Conservation (phyloP, 2,329 filamentous ascomycete genomes). For the Alternaria rosae region DNA sequence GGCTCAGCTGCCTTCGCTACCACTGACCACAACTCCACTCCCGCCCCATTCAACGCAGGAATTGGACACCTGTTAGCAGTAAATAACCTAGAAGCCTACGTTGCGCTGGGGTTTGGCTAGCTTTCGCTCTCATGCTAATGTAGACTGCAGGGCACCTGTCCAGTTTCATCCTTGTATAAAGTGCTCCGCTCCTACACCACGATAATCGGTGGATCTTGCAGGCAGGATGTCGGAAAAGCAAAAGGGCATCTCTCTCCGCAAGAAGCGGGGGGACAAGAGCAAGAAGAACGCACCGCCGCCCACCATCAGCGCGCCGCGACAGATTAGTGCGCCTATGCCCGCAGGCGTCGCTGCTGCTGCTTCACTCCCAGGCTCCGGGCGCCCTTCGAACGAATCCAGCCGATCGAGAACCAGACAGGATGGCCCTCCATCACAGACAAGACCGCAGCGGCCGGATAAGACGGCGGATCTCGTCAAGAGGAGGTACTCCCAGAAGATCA, state of each 20-base stretch:
- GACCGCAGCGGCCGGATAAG: slow-evolving; percentile 56
- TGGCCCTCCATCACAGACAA: slow-evolving; percentile 39
- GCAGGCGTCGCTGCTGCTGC: slow-evolving; percentile 34
- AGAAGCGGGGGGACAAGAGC: slow-evolving; percentile 63
- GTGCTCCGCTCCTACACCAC: neutral
- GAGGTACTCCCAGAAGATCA: slow-evolving; percentile 92
- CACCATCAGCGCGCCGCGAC: slow-evolving; percentile 62
- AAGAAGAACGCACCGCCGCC: slow-evolving; percentile 59
- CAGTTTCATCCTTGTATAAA: neutral
- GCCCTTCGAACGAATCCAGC: slow-evolving; percentile 48
- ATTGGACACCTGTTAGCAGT: neutral
- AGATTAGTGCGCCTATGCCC: slow-evolving; percentile 57
- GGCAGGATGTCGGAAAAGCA: slow-evolving; percentile 58
- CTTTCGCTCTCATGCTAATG: neutral
- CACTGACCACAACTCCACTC: neutral
- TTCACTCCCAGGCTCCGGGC: slow-evolving; percentile 45
- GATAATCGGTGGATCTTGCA: slow-evolving; percentile 10
- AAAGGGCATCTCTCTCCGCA: slow-evolving; percentile 68
- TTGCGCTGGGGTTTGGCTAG: neutral
- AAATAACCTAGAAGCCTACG: neutral
- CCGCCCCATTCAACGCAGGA: neutral
- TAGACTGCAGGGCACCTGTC: neutral
- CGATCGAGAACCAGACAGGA: slow-evolving; percentile 42
- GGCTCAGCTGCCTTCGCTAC: neutral
- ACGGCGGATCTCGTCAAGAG: slow-evolving; percentile 89